phyloP scores from a whole-genome alignment of 352 stramenopile species.

The Plasmopara halstedii region DNA sequence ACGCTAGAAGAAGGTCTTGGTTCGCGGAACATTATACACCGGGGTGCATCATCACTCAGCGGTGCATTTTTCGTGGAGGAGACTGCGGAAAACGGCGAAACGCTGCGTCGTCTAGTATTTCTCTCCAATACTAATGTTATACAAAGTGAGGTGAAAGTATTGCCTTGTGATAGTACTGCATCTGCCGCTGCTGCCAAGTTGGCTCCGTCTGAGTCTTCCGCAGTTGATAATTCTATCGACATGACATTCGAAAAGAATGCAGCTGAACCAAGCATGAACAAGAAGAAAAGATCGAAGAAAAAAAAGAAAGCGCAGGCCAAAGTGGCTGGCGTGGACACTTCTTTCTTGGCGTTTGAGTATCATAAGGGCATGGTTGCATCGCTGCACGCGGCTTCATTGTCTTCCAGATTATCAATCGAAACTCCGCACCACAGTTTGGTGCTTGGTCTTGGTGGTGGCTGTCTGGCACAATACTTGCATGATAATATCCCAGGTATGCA shows the following conservation, averaged over 20 bases:
- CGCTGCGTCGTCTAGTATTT: constrained; percentile 62
- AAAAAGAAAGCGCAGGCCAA: constrained; percentile 27
- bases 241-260: constrained; percentile 22
- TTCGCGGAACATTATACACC: constrained; percentile 44
- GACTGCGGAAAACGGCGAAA: constrained; percentile 39
- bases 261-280: constrained; percentile 30
- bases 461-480: constrained; percentile 56
- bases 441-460: constrained; percentile 66
- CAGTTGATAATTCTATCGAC: constrained; percentile 4
- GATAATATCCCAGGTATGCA: constrained; percentile 38
- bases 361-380: constrained; percentile 68
- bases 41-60: constrained; percentile 40
- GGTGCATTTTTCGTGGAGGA: constrained; percentile 70
- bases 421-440: constrained; percentile 34
- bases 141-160: constrained; percentile 62
- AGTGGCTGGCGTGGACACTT: constrained; percentile 35
- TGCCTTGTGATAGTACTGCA: constrained; percentile 5
- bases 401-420: constrained; percentile 6
- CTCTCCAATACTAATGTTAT: constrained; percentile 65
- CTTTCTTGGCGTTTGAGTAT: constrained; percentile 69
- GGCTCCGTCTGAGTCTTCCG: constrained; percentile 4
- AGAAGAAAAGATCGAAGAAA: constrained; percentile 62
- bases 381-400: constrained; percentile 35
- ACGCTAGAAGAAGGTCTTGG: constrained; percentile 61
- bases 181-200: constrained; percentile 1